Base-by-base conservation (phyloP, 148 eudicot genomes). In the Cornus kousa region DNA sequence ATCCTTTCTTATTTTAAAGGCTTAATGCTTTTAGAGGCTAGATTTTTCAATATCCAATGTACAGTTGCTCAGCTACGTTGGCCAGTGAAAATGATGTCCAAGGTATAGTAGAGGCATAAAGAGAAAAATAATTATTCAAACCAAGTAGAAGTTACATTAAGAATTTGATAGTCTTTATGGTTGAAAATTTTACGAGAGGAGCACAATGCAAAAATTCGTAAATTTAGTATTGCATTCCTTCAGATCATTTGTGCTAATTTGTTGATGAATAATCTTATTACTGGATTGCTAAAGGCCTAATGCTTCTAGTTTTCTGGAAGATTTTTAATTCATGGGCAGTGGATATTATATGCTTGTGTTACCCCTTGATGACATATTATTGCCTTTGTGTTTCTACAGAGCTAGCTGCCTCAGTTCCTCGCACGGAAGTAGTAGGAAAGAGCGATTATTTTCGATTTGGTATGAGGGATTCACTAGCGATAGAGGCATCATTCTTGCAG, bases 401-500 rank as follows among this genome's bases (percentile, higher is more conserved):
- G 86, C 80, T 90, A 78, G 98, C 99, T 80, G 98, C 98, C 59
- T 89, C 98, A 43, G 83, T 97, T 73, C 99, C 99, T 65, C 84
- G 82, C 73, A 83, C 89, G 5, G 99, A 94, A 79, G 70, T 92
- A 65, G 98, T 97, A 55, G 99, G 97, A 70, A 97, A 97, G 85
- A 92, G 99, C 67, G 99, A 97, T 82, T 97, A 94, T 83, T 97
- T 97, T 74, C 92, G 98, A 68, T 97, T 97, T 74, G 98, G 95
- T 84, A 89, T 94, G 98, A 87, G 99, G 77, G 99, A 97, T 86
- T 97, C 99, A 68, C 92, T 97, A 79, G 99, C 99, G 46, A 91
- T 97, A 71, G 99, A 97, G 86, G 98, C 99, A 19, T 84, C 97
- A 80, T 97, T 97, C 85, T 88, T 97, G 87, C 99, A 97, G 99